Percentiles rank a stretch among this genome's conserved stretches.
These are phyloP conservation scores for Penicillium roqueforti DNA, from an alignment of 495 filamentous ascomycete species.

Conservation along the genomic window DNA sequence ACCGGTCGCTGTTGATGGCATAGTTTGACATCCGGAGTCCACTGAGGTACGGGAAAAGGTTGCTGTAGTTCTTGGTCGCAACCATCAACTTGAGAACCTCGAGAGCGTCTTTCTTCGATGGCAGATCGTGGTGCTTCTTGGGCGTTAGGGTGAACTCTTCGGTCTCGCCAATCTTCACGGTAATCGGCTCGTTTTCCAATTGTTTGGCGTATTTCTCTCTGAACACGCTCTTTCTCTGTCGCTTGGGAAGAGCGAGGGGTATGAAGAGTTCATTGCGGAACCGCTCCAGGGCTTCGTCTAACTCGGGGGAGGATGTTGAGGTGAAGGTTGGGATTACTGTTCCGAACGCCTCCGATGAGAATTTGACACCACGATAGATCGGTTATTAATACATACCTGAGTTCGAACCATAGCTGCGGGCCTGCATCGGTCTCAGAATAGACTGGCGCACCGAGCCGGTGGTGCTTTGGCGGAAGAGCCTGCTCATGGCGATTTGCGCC, in stretches of 20 bases:
- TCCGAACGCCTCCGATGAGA: neutral
- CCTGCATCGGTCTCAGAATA: conserved; percentile 28
- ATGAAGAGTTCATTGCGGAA: conserved; percentile 64
- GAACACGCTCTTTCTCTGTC: conserved; percentile 55
- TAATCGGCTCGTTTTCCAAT: conserved; percentile 56
- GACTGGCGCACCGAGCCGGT: conserved; percentile 31
- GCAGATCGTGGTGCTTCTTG: conserved; percentile 34
- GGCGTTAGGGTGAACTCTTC: conserved; percentile 54
- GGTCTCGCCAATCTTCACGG: conserved; percentile 52
- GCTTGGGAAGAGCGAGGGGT: conserved; percentile 52
- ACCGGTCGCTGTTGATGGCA: conserved; percentile 22
- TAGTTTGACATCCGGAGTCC: conserved; percentile 49
- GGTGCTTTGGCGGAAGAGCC: conserved; percentile 34
- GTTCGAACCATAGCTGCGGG: conserved; percentile 31
- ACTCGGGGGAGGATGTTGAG: conserved; percentile 47
- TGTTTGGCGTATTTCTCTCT: conserved; percentile 43
- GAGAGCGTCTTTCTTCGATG: conserved; percentile 35
- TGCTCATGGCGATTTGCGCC: conserved; percentile 40
- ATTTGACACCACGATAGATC: neutral
- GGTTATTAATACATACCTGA: conserved; percentile 27
- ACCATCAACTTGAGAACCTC: conserved; percentile 46
- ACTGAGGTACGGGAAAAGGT: conserved; percentile 54
- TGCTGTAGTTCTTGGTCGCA: conserved; percentile 54
- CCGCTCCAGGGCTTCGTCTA: conserved; percentile 48
- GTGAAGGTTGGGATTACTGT: conserved; percentile 47